Base-by-base conservation (phyloP, 805 yeast genomes). In the Peterozyma toletana region DNA sequence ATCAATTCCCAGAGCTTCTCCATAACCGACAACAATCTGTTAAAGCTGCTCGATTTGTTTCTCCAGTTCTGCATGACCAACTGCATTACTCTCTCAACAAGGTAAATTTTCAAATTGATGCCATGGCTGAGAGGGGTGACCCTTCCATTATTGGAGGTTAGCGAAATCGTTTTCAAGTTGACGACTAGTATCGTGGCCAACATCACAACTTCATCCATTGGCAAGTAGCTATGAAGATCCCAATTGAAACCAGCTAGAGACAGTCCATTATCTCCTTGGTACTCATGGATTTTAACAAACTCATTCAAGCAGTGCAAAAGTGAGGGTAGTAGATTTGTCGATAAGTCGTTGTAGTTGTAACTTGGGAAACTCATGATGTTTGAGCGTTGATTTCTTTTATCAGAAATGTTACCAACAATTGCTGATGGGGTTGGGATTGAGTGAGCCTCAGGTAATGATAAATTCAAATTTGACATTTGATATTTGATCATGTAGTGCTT, bases 211-310 rank as follows among this genome's bases (percentile, higher is more conserved):
- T 80, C 76, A 56, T 78, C 83, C 41, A 78, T 63, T 2, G 85
- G 85, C 39, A 78, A 69, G n/a, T 77, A 75, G 38, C 80, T 64
- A 52, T 78, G 71, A 40, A 78, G 67, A 49, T 77, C 78, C 84
- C 84, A 78, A 50, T 78, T 78, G 56, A 65, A 78, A 44, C 71
- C 68, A 5, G 77, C 77, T 53, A 71, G 75, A 41, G 71, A 68
- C 37, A 59, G 62, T 42, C 57, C 59, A 27, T 15, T 9, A 3
- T 11, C 33, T 9, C 35, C 45, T 21, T 18, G 68, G 50, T 73
- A 74, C 49, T 75, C 74, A 45, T 73, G 71, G 49, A 73, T 69
- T 53, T 73, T 71, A 47, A 75, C 58, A 52, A 78, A 78, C 46
- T 75, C 77, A 50, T 74, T 73, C 49, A 78, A 58, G 49, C 75